These are phyloP conservation scores for Fusarium phyllophilum DNA, from an alignment of 2,329 filamentous ascomycete genomes.

Conservation along the genomic window DNA sequence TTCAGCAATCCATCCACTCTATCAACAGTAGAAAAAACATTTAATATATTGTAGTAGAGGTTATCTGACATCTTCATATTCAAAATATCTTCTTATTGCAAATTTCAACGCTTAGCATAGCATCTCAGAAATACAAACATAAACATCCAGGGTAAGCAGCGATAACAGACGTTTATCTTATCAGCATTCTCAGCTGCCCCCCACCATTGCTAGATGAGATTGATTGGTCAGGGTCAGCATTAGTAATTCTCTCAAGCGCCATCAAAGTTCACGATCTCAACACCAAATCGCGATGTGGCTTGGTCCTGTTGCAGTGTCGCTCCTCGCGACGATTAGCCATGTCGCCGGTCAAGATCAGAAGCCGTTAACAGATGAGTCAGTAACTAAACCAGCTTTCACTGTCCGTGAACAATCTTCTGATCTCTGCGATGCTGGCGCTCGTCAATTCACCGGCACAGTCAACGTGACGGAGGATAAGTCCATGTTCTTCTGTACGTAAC, in stretches of 20 bases:
- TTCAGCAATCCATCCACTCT: accelerated
- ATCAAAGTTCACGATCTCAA: not conserved
- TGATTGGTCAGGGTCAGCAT: not conserved
- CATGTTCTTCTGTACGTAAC: conserved; percentile 27
- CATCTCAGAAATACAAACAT: too few species aligned
- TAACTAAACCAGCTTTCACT: not conserved
- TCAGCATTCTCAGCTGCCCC: too few species aligned
- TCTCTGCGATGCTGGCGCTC: conserved; percentile 22
- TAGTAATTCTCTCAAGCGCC: not conserved
- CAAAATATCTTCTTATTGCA: accelerated
- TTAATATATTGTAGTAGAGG: accelerated
- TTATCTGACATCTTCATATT: accelerated
- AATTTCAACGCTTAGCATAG: too few species aligned
- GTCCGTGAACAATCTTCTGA: conserved; percentile 12
- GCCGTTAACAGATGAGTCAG: not conserved
- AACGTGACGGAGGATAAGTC: conserved; percentile 27
- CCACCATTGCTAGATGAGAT: not conserved
- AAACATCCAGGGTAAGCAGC: too few species aligned
- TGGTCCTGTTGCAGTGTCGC: not conserved
- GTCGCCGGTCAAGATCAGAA: not conserved
- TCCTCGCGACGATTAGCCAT: not conserved
- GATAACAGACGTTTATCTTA: too few species aligned
- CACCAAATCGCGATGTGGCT: conserved; percentile 1
- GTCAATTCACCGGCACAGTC: conserved; percentile 23
- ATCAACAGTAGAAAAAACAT: not conserved